Evolutionary conservation across 164 flowering plant genomes (phyloP).

Genomic region (Vitis rotundifolia): DNA sequence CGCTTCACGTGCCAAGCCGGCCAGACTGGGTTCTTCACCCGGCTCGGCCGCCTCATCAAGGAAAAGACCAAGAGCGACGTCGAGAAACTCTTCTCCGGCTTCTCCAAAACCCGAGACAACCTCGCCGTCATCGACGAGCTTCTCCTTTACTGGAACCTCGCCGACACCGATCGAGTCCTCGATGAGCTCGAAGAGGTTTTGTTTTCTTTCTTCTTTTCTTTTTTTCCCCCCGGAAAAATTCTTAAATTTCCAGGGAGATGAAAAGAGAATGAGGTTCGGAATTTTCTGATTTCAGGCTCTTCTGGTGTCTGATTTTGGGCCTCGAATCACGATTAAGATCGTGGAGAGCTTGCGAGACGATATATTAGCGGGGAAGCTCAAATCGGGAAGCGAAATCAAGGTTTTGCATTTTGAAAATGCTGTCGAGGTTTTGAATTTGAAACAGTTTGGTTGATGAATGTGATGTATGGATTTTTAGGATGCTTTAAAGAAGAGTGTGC

Average conservation of each 20-base stretch:
- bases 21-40: conserved; percentile 84
- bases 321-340: conserved; percentile 81
- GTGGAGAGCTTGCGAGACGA: conserved; percentile 87
- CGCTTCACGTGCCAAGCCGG: conserved; percentile 73
- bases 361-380: conserved; percentile 84
- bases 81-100: conserved; percentile 85
- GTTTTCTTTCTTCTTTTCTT: not conserved
- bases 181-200: conserved; percentile 95
- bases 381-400: conserved; percentile 93
- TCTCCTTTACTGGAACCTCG: conserved; percentile 85
- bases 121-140: conserved; percentile 95
- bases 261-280: not conserved
- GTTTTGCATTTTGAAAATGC: conserved; percentile 24
- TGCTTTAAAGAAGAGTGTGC: conserved; percentile 80
- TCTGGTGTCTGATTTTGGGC: conserved; percentile 95
- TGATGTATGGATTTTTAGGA: conserved; percentile 43
- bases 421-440: not conserved
- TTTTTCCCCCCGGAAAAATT: not conserved
- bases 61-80: conserved; percentile 96
- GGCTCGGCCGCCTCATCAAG: conserved; percentile 79
- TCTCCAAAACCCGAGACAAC: conserved; percentile 85
- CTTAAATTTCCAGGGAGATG: not conserved
- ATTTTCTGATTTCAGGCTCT: conserved; percentile 51
- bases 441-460: not conserved
- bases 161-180: conserved; percentile 89